Conservation (phyloP, 2,329 filamentous ascomycete species). For the Orbilia quercus region DNA sequence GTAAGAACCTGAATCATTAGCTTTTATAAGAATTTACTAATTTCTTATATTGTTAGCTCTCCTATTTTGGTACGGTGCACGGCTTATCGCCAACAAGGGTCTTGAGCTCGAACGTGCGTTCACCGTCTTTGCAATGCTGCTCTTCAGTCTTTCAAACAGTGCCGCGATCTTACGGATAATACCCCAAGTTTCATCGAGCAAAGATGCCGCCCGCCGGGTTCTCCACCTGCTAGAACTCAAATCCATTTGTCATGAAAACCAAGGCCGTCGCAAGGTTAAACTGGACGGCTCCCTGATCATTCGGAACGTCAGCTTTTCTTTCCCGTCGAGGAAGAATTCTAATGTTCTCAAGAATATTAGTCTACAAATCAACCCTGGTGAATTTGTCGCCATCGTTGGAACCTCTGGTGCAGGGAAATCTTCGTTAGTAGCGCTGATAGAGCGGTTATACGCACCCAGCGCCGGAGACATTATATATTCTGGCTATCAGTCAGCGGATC, state of each 20-base stretch:
- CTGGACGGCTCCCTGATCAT: conserved; percentile 69
- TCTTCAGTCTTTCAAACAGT: conserved; percentile 83
- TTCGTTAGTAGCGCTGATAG: conserved; percentile 79
- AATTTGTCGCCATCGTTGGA: conserved; percentile 82
- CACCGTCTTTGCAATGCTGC: conserved; percentile 80
- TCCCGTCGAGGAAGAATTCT: conserved; percentile 70
- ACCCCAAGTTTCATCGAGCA: conserved; percentile 81
- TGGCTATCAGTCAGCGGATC: conserved; percentile 68
- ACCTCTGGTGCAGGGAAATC: conserved; percentile 91
- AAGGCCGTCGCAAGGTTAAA: conserved; percentile 62
- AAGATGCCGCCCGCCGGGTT: conserved; percentile 77
- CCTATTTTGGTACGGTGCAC: conserved; percentile 83
- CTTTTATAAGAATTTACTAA: conserved; percentile 2
- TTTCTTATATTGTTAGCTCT: conserved; percentile 67
- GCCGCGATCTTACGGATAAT: conserved; percentile 77
- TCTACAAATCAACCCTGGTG: conserved; percentile 73
- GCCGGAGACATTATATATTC: conserved; percentile 69
- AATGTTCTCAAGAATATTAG: conserved; percentile 73
- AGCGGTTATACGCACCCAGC: conserved; percentile 73
- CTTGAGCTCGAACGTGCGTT: conserved; percentile 68
- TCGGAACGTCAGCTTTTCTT: conserved; percentile 75
- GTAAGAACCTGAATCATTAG: conserved; percentile 60
- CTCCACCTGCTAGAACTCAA: conserved; percentile 76
- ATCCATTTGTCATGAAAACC: conserved; percentile 70
- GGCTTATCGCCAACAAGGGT: conserved; percentile 69